Conservation (phyloP, 225 moss, liverwort and hornwort species). For the Physcomitrellopsis africana region DNA sequence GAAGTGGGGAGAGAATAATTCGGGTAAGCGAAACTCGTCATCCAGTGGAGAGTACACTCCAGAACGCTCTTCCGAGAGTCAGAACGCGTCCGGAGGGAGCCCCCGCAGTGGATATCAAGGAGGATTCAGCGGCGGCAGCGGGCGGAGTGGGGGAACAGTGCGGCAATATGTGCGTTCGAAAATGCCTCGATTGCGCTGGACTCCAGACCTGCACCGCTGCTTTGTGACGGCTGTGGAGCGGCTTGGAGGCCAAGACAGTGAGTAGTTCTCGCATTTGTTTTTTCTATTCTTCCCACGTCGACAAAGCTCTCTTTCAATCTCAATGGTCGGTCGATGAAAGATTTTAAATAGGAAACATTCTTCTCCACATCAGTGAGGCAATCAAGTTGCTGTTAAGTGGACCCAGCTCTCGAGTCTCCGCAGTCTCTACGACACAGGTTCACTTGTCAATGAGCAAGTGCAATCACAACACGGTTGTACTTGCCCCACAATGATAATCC, state of each 20-base stretch:
- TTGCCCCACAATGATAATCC: too few relatives aligned
- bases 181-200: constrained; percentile 83
- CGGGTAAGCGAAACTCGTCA: constrained; percentile 64
- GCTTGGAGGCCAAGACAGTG: constrained; percentile 84
- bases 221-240: constrained; percentile 78
- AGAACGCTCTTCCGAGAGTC: constrained; percentile 66
- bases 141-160: constrained; percentile 63
- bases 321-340: too few relatives aligned
- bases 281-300: not conserved
- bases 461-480: too few relatives aligned
- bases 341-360: too few relatives aligned
- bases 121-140: constrained; percentile 54
- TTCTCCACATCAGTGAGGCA: too few relatives aligned
- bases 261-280: constrained; percentile 31
- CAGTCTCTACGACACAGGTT: too few relatives aligned
- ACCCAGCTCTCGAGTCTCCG: too few relatives aligned
- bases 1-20: constrained; percentile 51
- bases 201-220: constrained; percentile 77
- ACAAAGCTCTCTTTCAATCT: too few relatives aligned
- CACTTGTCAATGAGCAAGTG: too few relatives aligned
- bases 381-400: too few relatives aligned
- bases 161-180: constrained; percentile 83
- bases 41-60: constrained; percentile 70
- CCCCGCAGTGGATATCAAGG: constrained; percentile 53
- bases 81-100: constrained; percentile 63